Conservation (phyloP, 2,329 filamentous ascomycete genomes). For the Didymella keratinophila region DNA sequence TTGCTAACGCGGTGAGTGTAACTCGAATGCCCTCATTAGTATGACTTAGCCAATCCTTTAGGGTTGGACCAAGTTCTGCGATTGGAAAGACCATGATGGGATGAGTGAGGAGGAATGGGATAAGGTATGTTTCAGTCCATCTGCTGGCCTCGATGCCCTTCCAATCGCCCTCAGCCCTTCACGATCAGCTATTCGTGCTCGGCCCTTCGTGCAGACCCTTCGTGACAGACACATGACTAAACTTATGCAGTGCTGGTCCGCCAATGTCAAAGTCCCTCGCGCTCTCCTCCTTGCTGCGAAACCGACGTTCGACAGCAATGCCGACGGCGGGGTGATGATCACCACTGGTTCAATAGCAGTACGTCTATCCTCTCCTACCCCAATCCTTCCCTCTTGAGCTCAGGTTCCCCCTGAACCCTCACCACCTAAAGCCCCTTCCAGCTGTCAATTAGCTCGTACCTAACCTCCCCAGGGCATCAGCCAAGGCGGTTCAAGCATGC, state of each 20-base stretch:
- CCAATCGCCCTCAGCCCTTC: no score
- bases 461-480: conserved; percentile 53
- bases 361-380: no score
- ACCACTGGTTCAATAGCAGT: conserved; percentile 70
- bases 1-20: conserved; percentile 72
- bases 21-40: no score
- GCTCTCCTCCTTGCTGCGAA: conserved; percentile 64
- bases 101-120: conserved; percentile 70
- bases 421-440: no score
- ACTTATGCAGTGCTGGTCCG: conserved; percentile 62
- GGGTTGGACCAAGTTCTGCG: conserved; percentile 69
- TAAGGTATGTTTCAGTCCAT: conserved; percentile 51
- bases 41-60: conserved; percentile 28
- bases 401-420: no score
- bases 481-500: conserved; percentile 66
- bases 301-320: conserved; percentile 66
- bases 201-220: no score
- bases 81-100: conserved; percentile 65
- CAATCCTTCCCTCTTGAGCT: no score
- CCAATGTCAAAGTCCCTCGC: conserved; percentile 64
- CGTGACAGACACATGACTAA: no score
- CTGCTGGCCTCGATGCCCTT: not conserved
- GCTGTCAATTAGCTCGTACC: no score
- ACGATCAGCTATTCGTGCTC: no score
- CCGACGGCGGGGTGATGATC: conserved; percentile 69